A percentile compares a stretch with the other conserved stretches of the same genome.
These are phyloP conservation scores for Wickerhamomyces xylosicus DNA, from an alignment of 805 yeast genomes.

Conservation along the genomic window DNA sequence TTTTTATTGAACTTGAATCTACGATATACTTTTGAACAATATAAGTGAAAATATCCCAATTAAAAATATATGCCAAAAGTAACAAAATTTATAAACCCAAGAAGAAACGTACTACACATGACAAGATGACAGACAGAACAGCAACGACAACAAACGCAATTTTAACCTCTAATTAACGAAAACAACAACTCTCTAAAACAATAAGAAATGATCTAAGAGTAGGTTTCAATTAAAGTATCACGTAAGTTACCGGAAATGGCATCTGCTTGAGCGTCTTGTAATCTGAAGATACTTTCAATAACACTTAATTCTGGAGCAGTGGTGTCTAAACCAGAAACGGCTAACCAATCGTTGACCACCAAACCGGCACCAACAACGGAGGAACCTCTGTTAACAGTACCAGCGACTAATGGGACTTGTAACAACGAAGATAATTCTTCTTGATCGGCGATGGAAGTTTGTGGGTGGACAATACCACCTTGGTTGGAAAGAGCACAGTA, in stretches of 20 bases:
- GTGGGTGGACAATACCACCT: constrained; percentile 98
- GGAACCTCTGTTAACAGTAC: constrained; percentile 97
- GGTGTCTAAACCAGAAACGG: constrained; percentile 94
- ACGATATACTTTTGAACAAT: no score
- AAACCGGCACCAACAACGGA: constrained; percentile 97
- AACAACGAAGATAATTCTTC: constrained; percentile 92
- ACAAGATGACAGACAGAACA: neutral
- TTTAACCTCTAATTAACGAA: no score
- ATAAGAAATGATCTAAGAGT: constrained; percentile 34
- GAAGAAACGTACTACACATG: neutral
- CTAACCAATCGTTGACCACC: constrained; percentile 97
- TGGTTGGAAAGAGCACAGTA: constrained; percentile 92
- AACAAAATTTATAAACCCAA: neutral
- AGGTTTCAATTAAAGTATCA: constrained; percentile 88
- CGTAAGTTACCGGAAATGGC: constrained; percentile 76
- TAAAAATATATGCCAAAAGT: neutral
- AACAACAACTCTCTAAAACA: no score
- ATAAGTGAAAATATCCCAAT: neutral
- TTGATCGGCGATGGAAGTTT: constrained; percentile 94
- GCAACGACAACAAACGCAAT: neutral
- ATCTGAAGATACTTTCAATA: constrained; percentile 88
- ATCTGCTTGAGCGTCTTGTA: constrained; percentile 86
- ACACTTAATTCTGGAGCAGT: constrained; percentile 98
- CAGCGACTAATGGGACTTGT: constrained; percentile 97
- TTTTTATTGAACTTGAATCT: no score